A percentile compares a stretch with the other conserved stretches of the same genome.
phyloP scores from a whole-genome alignment of 139 green algal genomes.

The Picochlorum sp. region DNA sequence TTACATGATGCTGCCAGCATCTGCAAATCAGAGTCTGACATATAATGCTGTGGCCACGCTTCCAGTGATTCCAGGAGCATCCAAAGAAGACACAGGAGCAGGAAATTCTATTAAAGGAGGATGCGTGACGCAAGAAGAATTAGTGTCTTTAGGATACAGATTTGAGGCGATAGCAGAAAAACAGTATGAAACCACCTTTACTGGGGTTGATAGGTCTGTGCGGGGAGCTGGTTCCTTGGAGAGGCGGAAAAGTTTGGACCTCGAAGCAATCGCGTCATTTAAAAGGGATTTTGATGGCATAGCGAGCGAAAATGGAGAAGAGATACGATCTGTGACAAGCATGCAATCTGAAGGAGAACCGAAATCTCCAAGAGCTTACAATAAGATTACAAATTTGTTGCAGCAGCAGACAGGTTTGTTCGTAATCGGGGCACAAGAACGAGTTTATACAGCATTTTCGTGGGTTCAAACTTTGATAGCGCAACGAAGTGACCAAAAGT shows the following conservation, averaged over 20 bases:
- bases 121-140: neutral
- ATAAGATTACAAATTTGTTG: neutral
- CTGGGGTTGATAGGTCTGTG: neutral
- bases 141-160: neutral
- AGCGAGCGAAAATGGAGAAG: too few species aligned
- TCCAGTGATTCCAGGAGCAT: neutral
- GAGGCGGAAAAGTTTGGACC: neutral
- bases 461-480: constrained; percentile 15
- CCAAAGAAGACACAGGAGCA: neutral
- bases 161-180: neutral
- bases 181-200: neutral
- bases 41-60: neutral
- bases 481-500: neutral
- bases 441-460: constrained; percentile 4
- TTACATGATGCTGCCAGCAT: neutral
- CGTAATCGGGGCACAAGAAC: constrained; percentile 10
- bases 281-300: too few species aligned
- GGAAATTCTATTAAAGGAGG: neutral
- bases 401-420: constrained; percentile 2
- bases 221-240: neutral
- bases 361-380: neutral
- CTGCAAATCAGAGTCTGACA: neutral
- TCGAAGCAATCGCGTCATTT: neutral
- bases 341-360: too few species aligned
- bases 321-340: too few species aligned